Evolutionary conservation across 1,284 basidiomycete species (phyloP), one percentile per base, ranked within the genome.

Genomic region (Ganoderma multipileum): DNA sequence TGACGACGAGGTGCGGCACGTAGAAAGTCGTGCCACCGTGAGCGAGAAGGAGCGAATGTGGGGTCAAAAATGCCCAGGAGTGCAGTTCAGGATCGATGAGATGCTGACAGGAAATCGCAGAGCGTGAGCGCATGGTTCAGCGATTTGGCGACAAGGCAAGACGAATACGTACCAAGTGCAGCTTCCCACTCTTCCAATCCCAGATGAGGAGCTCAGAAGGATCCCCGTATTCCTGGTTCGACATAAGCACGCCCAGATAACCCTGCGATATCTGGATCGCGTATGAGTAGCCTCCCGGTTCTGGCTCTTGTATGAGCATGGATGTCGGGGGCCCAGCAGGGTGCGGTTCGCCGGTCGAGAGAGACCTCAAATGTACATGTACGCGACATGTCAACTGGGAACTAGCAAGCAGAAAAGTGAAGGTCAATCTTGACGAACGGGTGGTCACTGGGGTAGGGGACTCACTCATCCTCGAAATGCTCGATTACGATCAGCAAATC

Each of bases 121-220:
- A 12, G 39, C 5, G 8, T 26, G 59, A 42, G 12, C 14, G 8
- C 7, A 14, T 20, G 12, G 30, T 18, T 33, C n/a, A 36, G 39
- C 3, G 6, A 20, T 18, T 38, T n/a, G 18, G 36, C 3, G 2
- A 39, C n/a, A 14, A 7, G 23, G 6, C 6, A 5, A 20, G 47
- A 50, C 20, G 9, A 23, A 50, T 1, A 20, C 36, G 4, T 20
- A 91, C 89, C 73, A 86, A 66, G 72, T 84, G 75, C 18, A 77
- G 72, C 7, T 74, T 70, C 8, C 87, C 85, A 5, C 82, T 86
- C 74, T 84, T 86, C 89, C 90, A 91, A 64, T 90, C 82, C 88
- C 88, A 91, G 20, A 90, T 78, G 20, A 83, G 75, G 23, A 91
- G 76, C 67, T 88, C 83, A 38, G 81, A 83, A 16, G 79, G 77